These are phyloP conservation scores for Monilinia aucupariae DNA, from an alignment of 2,329 filamentous ascomycete genomes.

Conservation along the genomic window DNA sequence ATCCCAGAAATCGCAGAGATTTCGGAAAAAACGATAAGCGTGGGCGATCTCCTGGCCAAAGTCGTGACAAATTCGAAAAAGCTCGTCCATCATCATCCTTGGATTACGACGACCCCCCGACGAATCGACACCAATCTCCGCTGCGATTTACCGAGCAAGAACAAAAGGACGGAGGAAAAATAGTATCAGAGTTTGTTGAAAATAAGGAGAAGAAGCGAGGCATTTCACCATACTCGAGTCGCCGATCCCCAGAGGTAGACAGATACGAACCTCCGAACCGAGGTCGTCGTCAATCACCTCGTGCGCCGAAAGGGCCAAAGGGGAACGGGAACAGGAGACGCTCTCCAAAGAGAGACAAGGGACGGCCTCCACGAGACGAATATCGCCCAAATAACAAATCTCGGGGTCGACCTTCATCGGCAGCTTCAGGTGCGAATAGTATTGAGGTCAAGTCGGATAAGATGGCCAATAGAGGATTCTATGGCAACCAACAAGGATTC, in stretches of 20 bases:
- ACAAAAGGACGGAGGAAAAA: constrained; percentile 25
- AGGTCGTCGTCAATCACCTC: constrained; percentile 31
- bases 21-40: constrained; percentile 28
- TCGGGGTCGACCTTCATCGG: constrained; percentile 28
- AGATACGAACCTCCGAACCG: constrained; percentile 30
- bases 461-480: constrained; percentile 36
- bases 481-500: constrained; percentile 34
- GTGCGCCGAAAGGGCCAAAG: constrained; percentile 28
- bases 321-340: constrained; percentile 21
- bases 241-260: constrained; percentile 30
- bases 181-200: constrained; percentile 24
- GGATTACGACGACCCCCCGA: constrained; percentile 20
- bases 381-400: constrained; percentile 27
- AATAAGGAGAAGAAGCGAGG: constrained; percentile 26
- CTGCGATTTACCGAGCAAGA: constrained; percentile 14
- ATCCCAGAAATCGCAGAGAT: constrained; percentile 28
- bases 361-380: constrained; percentile 30
- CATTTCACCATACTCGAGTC: constrained; percentile 22
- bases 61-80: constrained; percentile 25
- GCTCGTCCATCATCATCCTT: constrained; percentile 18
- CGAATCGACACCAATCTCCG: constrained; percentile 24
- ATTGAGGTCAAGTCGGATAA: constrained; percentile 36
- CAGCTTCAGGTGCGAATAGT: constrained; percentile 36
- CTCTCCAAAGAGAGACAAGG: constrained; percentile 28
- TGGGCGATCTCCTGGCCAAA: constrained; percentile 31